A percentile compares a stretch with the other conserved stretches of the same genome.
phyloP scores from a whole-genome alignment of 73 alveolate genomes.

The Paramecium octaurelia region DNA sequence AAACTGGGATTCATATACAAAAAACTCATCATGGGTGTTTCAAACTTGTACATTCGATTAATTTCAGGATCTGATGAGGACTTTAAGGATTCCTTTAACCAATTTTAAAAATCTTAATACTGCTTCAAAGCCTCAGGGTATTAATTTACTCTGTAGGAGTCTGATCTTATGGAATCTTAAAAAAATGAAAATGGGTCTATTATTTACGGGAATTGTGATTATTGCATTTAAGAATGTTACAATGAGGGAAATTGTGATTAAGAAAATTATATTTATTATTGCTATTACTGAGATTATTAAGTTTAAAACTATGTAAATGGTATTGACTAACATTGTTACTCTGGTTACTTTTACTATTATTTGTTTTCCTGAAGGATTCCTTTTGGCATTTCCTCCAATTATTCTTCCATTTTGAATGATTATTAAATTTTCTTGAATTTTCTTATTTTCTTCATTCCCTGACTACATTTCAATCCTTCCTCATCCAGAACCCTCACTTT shows the following conservation, averaged over 20 bases:
- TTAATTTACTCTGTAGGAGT: background rate
- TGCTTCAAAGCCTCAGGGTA: background rate
- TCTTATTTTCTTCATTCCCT: background rate
- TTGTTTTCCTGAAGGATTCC: background rate
- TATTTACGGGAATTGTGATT: background rate
- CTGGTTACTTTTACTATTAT: background rate
- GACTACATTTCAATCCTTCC: background rate
- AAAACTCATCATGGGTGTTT: constrained; percentile 13
- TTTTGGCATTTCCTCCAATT: background rate
- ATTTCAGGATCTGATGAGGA: background rate
- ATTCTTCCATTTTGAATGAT: background rate
- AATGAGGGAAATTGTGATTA: background rate
- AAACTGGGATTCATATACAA: background rate
- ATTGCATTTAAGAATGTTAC: background rate
- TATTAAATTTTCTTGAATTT: background rate
- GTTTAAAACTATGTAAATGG: background rate
- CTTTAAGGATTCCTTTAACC: background rate
- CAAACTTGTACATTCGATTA: background rate
- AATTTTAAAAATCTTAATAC: background rate
- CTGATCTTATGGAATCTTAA: background rate
- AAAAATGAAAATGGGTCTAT: background rate
- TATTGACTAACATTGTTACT: background rate
- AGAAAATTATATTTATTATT: background rate
- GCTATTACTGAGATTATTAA: background rate
- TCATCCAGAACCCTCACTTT: background rate